Evolutionary conservation across 148 eudicot species (phyloP), one percentile per base, ranked within the genome.

Genomic region (Rhododendron williamsianum): DNA sequence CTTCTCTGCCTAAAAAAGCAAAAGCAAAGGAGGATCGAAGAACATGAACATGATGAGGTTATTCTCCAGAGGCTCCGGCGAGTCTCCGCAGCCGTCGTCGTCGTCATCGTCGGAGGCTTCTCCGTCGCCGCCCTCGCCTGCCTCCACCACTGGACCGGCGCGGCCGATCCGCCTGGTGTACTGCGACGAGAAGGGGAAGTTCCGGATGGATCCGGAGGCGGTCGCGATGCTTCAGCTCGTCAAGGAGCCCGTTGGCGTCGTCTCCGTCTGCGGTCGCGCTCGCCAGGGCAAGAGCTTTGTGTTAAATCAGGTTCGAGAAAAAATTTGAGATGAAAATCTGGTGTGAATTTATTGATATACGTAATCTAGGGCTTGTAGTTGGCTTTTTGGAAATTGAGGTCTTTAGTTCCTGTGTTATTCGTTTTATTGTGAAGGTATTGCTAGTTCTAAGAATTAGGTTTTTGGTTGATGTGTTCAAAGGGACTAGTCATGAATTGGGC

Each of bases 201-300:
- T 97, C 85, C 86, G 90, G 36, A 89, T 97, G 90, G 99, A 97
- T 91, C 96, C 99, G 2, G 98, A 95, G 88, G 96, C 99, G 63
- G 91, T 95, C 12, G 96, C 99, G 21, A 86, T 89, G 58, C 94
- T 97, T 43, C 98, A 95, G 81, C 92, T 94, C 33, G 92, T 97
- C 23, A 97, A 97, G 77, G 96, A 90, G 78, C 98, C 98, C 35
- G 91, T 97, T 27, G 98, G 98, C 1, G 94, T 97, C 71, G 98
- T 95, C 84, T 93, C 99, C 23, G 99, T 97, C 25, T 97, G 99
- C 41, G 99, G 99, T 16, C 98, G 99, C 4, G 98, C 99, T 85
- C 94, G 98, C 15, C 99, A 97, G 84, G 99, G 99, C 82, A 97
- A 97, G 88, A 94, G 98, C 88, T 97, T 91, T 56, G 92, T 97